Evolutionary conservation across 2,329 filamentous ascomycete genomes (phyloP), one percentile per base, ranked within the genome.

Genomic region (Colletotrichum tropicicola): DNA sequence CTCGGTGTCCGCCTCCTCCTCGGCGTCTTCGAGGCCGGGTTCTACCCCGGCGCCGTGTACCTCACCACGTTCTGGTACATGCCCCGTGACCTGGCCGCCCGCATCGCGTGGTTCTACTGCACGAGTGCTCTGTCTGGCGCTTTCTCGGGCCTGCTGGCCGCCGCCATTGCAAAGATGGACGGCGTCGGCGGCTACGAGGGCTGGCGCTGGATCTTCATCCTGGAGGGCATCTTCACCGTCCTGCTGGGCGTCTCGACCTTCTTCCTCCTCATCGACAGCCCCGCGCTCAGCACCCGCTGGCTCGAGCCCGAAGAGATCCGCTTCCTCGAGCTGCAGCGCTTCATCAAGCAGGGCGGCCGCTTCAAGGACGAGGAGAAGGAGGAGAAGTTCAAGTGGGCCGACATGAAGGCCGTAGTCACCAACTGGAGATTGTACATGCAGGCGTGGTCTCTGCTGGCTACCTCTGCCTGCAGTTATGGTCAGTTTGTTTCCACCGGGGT

Each of bases 71-170:
- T 69, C 8, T 77, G 73, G 74, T 76, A 76, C 63, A 69, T 72
- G 65, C 73, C 71, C 1, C 69, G 69, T 10, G 72, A 74, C n/a
- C 62, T 73, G 0, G 68, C 70, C 0, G 66, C 62, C 6, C 69
- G 73, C 3, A 72, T 74, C 21, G 68, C 73, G 9, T 71, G 66
- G 39, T 73, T 75, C 30, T 75, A 73, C 41, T 73, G 72, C 6
- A 72, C 71, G 0, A 66, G 66, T 1, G 72, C 72, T 0, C 68
- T 70, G 0, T 71, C 87, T 1, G 87, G 87, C 44, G 87, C 87
- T 1, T 89, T 90, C 68, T 87, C 88, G 44, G 87, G 87, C n/a
- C 78, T 90, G 9, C 77, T 90, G 15, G 88, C 87, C 2, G 84
- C 83, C 25, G 88, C 81, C 25, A 85, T 90, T 57, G 83, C 85